These are phyloP conservation scores for Phialophora chinensis DNA, from an alignment of 2,329 filamentous ascomycete species.

Conservation along the genomic window DNA sequence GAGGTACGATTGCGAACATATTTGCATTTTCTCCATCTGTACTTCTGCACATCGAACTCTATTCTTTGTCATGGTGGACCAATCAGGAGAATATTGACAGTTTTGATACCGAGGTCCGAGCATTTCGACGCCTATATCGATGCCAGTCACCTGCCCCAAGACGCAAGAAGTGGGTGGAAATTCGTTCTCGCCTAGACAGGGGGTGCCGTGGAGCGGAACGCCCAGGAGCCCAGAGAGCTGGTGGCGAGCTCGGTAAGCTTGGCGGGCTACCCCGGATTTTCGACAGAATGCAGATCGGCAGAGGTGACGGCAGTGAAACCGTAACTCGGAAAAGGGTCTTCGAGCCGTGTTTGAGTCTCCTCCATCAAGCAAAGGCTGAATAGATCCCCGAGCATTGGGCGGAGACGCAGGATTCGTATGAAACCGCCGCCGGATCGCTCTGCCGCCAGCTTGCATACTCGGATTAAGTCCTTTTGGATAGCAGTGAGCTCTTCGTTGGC, in stretches of 20 bases:
- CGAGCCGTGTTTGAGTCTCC: not conserved
- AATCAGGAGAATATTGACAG: not conserved
- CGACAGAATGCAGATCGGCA: not conserved
- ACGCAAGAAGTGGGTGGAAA: not conserved
- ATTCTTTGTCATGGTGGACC: not conserved
- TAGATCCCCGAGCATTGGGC: not conserved
- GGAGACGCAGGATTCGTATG: not conserved
- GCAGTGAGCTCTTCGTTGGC: not conserved
- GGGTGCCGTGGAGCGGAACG: not conserved
- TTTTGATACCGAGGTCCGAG: not conserved
- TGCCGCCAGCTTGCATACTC: not conserved
- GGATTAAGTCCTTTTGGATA: not conserved
- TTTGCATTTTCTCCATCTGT: not conserved
- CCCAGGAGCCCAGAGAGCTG: not conserved
- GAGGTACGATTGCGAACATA: not conserved
- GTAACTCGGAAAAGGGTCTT: not conserved
- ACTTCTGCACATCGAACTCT: not conserved
- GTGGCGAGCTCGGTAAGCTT: constrained; percentile 4
- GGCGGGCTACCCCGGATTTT: constrained; percentile 4
- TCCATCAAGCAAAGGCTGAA: not conserved
- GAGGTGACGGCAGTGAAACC: not conserved
- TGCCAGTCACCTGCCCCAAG: not conserved
- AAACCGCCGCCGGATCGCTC: not conserved
- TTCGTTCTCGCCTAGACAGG: not conserved
- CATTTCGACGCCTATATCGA: not conserved